Base-by-base conservation (phyloP, 192 early-diverging fungal species). In the Mortierella alpina region DNA sequence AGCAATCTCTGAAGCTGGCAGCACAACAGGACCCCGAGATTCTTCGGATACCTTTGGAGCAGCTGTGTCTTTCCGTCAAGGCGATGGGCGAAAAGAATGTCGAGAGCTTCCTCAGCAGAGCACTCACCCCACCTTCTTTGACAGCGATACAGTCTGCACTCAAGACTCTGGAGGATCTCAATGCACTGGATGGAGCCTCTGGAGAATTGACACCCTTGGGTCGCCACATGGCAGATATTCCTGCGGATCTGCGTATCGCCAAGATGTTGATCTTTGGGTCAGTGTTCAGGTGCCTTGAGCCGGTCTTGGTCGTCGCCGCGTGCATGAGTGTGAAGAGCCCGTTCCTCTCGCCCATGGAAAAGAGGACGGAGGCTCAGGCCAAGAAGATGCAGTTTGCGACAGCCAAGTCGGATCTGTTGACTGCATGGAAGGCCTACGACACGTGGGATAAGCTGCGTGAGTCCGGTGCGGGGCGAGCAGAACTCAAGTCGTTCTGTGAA, bases 201-300 rank as follows among this genome's bases (percentile, higher is more conserved):
- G 89, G 88, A 10, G 66, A 86, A 18, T 68, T 97, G 60, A 90
- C 92, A 14, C 86, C 90, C 2, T 84, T 96, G 1, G 96, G 96
- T 15, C 84, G 80, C 18, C 82, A 91, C 49, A 88, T 96, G 82
- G 87, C 89, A 7, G 75, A 73, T 23, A 80, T 97, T 53, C 95
- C 96, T 6, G 87, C 89, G 14, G 95, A 97, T 76, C 63, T 94
- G 46, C 84, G 92, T 15, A 77, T 97, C 23, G 93, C 93, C 83
- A 95, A 95, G 72, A 92, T 93, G 84, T 72, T 95, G 11, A 72
- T 97, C 20, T 87, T 91, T 59, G 95, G 91, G 8, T 88, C 93
- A 0, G 83, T 92, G 14, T 91, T 95, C 70, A 84, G 91, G 45
- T 92, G 90, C 14, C 60, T 94, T 3, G 94, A 96, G 44, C 91